phyloP scores from a whole-genome alignment of 176 grass and related monocot species.

The Eragrostis curvula region DNA sequence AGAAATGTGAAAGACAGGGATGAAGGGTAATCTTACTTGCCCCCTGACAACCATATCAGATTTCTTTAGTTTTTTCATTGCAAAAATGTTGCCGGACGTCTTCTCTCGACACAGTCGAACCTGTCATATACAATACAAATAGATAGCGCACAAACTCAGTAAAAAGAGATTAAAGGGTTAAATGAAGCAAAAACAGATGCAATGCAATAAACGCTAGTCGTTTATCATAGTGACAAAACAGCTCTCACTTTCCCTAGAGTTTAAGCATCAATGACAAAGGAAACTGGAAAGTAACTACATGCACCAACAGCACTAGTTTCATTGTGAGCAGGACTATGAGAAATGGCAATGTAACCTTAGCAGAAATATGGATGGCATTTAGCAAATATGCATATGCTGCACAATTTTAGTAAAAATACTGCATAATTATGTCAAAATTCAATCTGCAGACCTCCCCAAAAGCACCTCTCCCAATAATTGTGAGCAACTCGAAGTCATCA shows the following conservation, averaged over 20 bases:
- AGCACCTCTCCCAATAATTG: slow-evolving; percentile 98
- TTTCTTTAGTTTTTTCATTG: slow-evolving; percentile 99
- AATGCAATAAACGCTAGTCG: slow-evolving; percentile 18
- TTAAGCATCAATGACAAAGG: slow-evolving; percentile 22
- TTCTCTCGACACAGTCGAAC: slow-evolving; percentile 93
- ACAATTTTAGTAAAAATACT: background rate
- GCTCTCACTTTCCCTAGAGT: slow-evolving; percentile 7
- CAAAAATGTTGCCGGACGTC: slow-evolving; percentile 90
- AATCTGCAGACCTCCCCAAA: slow-evolving; percentile 88
- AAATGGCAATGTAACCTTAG: slow-evolving; percentile 14
- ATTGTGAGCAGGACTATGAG: background rate
- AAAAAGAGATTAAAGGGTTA: slow-evolving; percentile 6
- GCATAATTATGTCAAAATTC: slow-evolving; percentile 8
- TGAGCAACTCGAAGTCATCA: slow-evolving; percentile 97
- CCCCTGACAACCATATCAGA: slow-evolving; percentile 98
- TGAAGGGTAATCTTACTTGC: slow-evolving; percentile 68
- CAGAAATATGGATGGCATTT: background rate
- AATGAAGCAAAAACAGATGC: slow-evolving; percentile 16
- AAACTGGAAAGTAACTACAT: slow-evolving; percentile 32
- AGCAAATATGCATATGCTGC: slow-evolving; percentile 1
- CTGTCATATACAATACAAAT: slow-evolving; percentile 54
- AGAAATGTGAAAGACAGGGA: slow-evolving; percentile 37
- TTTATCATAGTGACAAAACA: slow-evolving; percentile 23
- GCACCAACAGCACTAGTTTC: slow-evolving; percentile 22
- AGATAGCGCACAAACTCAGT: slow-evolving; percentile 21